Evolutionary conservation across 2,329 filamentous ascomycete genomes (phyloP), one percentile per base, ranked within the genome.

Genomic region (Aspergillus melleus): DNA sequence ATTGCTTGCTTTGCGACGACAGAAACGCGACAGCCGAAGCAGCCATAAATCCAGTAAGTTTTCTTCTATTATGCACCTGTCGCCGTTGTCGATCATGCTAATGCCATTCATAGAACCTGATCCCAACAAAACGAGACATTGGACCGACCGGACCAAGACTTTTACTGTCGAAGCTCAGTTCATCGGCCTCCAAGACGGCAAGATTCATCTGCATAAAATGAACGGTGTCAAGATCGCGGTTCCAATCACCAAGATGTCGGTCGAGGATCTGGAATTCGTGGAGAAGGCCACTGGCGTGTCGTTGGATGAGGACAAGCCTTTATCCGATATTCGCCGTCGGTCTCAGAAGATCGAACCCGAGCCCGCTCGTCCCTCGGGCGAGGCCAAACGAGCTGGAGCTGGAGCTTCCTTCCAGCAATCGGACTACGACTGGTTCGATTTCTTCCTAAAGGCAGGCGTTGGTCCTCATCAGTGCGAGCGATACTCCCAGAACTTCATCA

Each of bases 211-310:
- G 22, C 95, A 99, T 81, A 99, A 99, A 80, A 85, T 92, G 78
- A 99, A 99, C 73, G 95, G 95, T 42, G 92, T 99, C 69, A 98
- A 98, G 77, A 99, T 99, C 76, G 95, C 95, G 9, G 95, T 99
- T 4, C 95, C 95, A 2, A 87, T 98, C 29, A 83, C 87, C 44
- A 99, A 99, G 75, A 99, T 99, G 95, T 96, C 94, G 0, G 84
- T 92, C 47, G 90, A 94, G 71, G 95, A 99, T 77, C 83, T 99
- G 44, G 94, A 97, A 77, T 98, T 96, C 70, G 94, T 99, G 58
- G 95, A 99, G 77, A 86, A 85, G 61, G 82, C 86, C 16, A 95
- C 93, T n/a, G 92, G 93, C 39, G 85, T 92, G 53, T 96, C 93
- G 12, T 80, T 98, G 52, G 89, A 91, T 64, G 94, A 98, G 70